A percentile compares a stretch with the other conserved stretches of the same genome.
Evolutionary conservation across 768 basidiomycete genomes (phyloP).

Genomic region (Russula olivacea): DNA sequence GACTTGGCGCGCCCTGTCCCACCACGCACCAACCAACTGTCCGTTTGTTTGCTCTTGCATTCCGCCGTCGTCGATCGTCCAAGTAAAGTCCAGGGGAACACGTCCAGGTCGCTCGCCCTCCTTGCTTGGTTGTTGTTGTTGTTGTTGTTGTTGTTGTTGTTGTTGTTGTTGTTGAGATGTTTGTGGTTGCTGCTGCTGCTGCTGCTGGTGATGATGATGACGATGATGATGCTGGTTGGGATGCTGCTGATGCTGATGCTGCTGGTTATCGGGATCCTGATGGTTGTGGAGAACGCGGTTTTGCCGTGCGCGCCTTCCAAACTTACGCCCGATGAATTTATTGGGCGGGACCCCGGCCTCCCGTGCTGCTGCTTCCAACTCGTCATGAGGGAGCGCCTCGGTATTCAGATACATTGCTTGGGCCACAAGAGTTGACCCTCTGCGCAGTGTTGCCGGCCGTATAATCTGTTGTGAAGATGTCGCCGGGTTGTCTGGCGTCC

Average conservation of each 20-base stretch:
- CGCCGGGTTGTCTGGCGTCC: constrained; percentile 38
- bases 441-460: constrained; percentile 18
- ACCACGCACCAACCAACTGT: not conserved
- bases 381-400: constrained; percentile 47
- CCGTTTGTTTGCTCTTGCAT: not conserved
- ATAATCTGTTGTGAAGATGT: not conserved
- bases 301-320: constrained; percentile 12
- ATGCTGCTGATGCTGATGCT: too few species aligned
- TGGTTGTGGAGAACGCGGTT: not conserved
- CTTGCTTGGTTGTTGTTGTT: too few species aligned
- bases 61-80: constrained; percentile 12
- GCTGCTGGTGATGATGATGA: not conserved
- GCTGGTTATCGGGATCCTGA: not conserved
- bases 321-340: constrained; percentile 34
- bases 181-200: not conserved
- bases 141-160: too few species aligned
- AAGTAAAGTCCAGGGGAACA: constrained; percentile 13
- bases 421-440: constrained; percentile 28
- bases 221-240: too few species aligned
- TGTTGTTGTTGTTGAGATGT: not conserved
- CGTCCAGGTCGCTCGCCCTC: not conserved
- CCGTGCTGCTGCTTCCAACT: constrained; percentile 57
- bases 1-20: constrained; percentile 4
- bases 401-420: constrained; percentile 54
- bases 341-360: constrained; percentile 61